These are phyloP conservation scores for Apiotrichum veenhuisii DNA, from an alignment of 1,284 basidiomycete genomes.

Conservation along the genomic window DNA sequence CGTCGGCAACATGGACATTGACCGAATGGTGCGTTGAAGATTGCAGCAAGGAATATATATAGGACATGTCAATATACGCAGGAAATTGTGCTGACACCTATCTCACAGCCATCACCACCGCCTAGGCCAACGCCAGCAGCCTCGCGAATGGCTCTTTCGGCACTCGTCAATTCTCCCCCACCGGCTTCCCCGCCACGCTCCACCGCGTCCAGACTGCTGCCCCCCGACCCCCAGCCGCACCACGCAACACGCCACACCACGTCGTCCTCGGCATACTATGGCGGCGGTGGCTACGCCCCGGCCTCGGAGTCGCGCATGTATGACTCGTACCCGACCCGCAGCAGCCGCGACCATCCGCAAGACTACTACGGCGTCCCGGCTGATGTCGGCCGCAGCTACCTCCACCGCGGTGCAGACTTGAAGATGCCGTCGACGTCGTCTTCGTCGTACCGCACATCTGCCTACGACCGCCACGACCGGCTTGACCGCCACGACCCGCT, in stretches of 20 bases:
- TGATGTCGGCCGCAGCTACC: conserved; percentile 19
- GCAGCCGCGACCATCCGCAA: conserved; percentile 1
- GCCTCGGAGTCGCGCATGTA: conserved; percentile 2
- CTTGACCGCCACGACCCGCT: neutral
- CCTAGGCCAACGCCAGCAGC: conserved; percentile 25
- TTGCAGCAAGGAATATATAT: neutral
- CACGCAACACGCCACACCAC: no score
- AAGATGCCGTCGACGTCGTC: neutral
- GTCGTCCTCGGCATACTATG: conserved; percentile 5
- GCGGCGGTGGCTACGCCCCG: neutral
- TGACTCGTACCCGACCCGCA: conserved; percentile 4
- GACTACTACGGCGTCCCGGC: conserved; percentile 16
- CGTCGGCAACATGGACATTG: conserved; percentile 10
- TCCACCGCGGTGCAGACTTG: conserved; percentile 9
- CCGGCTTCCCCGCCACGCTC: conserved; percentile 16
- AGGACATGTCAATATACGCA: neutral
- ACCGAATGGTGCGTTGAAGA: conserved; percentile 10
- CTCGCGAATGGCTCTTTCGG: conserved; percentile 39
- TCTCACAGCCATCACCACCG: conserved; percentile 8
- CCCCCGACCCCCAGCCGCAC: neutral
- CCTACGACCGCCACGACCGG: neutral
- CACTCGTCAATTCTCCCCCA: conserved; percentile 40
- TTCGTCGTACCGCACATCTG: neutral
- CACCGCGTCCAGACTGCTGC: neutral
- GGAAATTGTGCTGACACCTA: conserved; percentile 1